These are phyloP conservation scores for Rhynchospora pubera DNA, from an alignment of 176 grass and related monocot species.

Conservation along the genomic window DNA sequence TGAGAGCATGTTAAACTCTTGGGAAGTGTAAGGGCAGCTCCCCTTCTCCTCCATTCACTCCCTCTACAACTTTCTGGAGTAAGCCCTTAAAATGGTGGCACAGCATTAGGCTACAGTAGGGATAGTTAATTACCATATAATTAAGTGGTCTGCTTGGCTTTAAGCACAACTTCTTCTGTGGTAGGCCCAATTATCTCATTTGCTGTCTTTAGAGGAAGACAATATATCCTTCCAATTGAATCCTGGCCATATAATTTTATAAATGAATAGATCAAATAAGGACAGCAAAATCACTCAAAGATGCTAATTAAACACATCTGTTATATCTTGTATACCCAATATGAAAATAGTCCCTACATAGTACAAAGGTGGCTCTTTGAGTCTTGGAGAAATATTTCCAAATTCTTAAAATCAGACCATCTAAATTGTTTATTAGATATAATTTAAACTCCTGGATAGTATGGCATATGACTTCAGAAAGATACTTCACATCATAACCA, in stretches of 20 bases:
- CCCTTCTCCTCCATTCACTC: too few relatives aligned
- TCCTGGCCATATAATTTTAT: constrained; percentile 39
- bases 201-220: constrained; percentile 57
- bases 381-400: neutral
- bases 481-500: neutral
- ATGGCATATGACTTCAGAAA: neutral
- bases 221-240: constrained; percentile 82
- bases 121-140: constrained; percentile 1
- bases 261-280: neutral
- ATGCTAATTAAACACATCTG: neutral
- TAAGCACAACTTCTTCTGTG: constrained; percentile 78
- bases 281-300: neutral
- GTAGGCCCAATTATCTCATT: constrained; percentile 90
- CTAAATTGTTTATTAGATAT: neutral
- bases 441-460: neutral
- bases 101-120: neutral
- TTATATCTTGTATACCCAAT: neutral
- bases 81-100: neutral
- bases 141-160: constrained; percentile 42
- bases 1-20: too few relatives aligned
- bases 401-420: neutral
- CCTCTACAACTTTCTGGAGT: too few relatives aligned
- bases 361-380: neutral
- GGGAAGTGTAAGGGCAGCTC: too few relatives aligned
- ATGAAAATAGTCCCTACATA: neutral